These are phyloP conservation scores for Helicostylum pulchrum DNA, from an alignment of 192 early-diverging fungal species.

Conservation along the genomic window DNA sequence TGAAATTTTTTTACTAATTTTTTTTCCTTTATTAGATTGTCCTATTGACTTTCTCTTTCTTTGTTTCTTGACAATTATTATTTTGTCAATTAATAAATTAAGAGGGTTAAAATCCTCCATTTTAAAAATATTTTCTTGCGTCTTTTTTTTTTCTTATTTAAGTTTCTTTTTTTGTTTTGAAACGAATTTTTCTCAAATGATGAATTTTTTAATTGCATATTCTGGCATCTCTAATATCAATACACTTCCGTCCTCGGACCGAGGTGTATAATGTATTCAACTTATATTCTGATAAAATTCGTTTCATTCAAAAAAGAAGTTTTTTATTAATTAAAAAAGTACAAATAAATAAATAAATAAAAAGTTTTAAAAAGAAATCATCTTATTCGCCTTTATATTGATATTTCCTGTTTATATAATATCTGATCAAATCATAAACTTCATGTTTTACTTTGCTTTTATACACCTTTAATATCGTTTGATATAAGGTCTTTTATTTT, in stretches of 20 bases:
- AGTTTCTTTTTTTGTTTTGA: neutral
- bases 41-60: neutral
- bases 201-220: constrained; percentile 6
- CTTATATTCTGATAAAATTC: constrained; percentile 16
- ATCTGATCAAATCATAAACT: no score
- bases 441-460: no score
- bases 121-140: neutral
- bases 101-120: neutral
- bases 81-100: constrained; percentile 16
- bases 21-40: constrained; percentile 8
- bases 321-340: neutral
- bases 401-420: no score
- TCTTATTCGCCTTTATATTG: no score
- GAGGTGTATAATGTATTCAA: constrained; percentile 26
- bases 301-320: neutral
- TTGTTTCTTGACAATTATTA: no score
- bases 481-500: no score
- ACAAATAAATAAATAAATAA: no score
- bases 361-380: no score
- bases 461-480: no score
- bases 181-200: neutral
- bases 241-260: constrained; percentile 19
- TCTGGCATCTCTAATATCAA: constrained; percentile 29
- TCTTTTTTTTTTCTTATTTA: neutral
- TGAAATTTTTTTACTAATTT: neutral